Base-by-base conservation (phyloP, 805 yeast species). In the Hanseniaspora lachancei region DNA sequence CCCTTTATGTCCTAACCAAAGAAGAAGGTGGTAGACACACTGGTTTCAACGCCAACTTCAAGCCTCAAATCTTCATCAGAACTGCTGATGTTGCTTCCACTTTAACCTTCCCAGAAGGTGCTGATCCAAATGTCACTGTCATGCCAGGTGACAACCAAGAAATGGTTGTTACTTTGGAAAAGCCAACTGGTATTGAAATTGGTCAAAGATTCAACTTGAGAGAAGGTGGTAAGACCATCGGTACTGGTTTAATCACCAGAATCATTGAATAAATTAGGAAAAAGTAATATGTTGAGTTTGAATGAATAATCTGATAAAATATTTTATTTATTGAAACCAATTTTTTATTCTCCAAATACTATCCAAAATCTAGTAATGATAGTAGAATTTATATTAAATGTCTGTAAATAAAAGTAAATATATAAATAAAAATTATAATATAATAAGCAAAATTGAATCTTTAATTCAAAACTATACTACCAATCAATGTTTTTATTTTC, bases 11-110 rank as follows among this genome's bases (percentile, higher is more conserved):
- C 61, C 79, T 93, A 71, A 80, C 95, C 69, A 85, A 88, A 74
- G 97, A 93, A 69, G 98, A 93, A 77, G 98, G 98, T 80, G 98
- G 98, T 68, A 91, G 98, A 77, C 96, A 88, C 78, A 86, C 96
- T 61, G 95, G 96, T 62, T 93, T 93, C 73, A 91, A 91, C 68
- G 88, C 85, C 74, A 85, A 89, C 81, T 93, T 89, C 83, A 87
- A 95, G 78, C 98, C 98, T 60, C 98, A 93, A 76, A 79, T 91
- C 79, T 93, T 85, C 74, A 79, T 93, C 69, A 86, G 97, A 77
- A 89, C 98, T 62, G 87, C 95, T 61, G 95, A 89, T 70, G 97
- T 91, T 61, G 87, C 97, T 62, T 91, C 86, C 68, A 80, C 83
- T 58, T 76, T 91, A 71, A 81, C 81, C 64, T 89, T 89, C 93